A percentile compares a stretch with the other conserved stretches of the same genome.
phyloP scores from a whole-genome alignment of 345 rosid species.

The Turnera subulata region DNA sequence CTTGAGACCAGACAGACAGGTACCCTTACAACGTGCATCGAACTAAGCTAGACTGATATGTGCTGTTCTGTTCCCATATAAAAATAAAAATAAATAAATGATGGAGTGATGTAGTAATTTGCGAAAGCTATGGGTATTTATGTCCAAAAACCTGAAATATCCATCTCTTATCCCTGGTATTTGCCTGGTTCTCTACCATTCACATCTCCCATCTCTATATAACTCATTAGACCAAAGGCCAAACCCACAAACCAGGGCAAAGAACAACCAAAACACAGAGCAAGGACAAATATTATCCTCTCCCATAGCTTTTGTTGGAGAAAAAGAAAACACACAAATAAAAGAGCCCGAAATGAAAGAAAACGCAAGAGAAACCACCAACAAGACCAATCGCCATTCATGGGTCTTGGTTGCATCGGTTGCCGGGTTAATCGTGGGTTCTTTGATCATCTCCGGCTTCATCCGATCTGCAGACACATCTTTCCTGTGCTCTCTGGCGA shows the following conservation, averaged over 20 bases:
- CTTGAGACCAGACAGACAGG: too few relatives aligned
- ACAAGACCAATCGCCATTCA: slow-evolving; percentile 11
- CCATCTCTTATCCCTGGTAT: too few relatives aligned
- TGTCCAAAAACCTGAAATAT: neutral
- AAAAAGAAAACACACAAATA: neutral
- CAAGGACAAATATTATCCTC: neutral
- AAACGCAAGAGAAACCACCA: too few relatives aligned
- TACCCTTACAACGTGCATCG: too few relatives aligned
- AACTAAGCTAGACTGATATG: too few relatives aligned
- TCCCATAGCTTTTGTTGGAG: neutral
- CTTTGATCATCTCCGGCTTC: slow-evolving; percentile 37
- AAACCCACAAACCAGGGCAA: neutral
- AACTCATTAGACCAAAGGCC: neutral
- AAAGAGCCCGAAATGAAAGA: slow-evolving; percentile 17
- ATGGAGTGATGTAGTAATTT: too few relatives aligned
- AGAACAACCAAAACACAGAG: too few relatives aligned
- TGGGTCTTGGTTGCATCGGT: slow-evolving; percentile 29
- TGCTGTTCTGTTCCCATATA: too few relatives aligned
- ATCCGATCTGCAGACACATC: slow-evolving; percentile 33
- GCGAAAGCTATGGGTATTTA: neutral
- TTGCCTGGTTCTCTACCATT: too few relatives aligned
- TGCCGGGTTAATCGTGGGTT: slow-evolving; percentile 43
- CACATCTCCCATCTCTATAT: neutral
- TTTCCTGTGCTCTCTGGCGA: slow-evolving; percentile 41
- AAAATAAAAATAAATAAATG: too few relatives aligned